These are phyloP conservation scores for Apophysomyces ossiformis DNA, from an alignment of 371 early-diverging fungal genomes.

Conservation along the genomic window DNA sequence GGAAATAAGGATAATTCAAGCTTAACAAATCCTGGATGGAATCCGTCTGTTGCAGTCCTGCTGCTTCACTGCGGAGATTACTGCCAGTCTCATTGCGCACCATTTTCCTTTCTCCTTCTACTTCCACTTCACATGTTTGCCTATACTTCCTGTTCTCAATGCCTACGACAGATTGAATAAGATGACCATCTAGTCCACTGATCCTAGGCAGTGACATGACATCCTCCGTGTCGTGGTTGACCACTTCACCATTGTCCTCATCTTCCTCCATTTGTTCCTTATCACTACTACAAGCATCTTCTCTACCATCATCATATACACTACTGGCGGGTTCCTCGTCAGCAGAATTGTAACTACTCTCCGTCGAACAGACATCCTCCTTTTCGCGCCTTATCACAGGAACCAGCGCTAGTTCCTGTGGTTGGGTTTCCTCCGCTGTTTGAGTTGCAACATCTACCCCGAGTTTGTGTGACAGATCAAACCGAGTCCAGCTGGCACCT, in stretches of 20 bases:
- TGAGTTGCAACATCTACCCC: neutral
- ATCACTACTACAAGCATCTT: neutral
- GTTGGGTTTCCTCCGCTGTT: neutral
- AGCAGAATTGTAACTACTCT: conserved; percentile 4
- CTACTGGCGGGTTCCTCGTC: neutral
- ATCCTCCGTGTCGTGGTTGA: too few relatives aligned
- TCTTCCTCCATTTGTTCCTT: neutral
- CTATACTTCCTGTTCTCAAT: too few relatives aligned
- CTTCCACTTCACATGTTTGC: neutral
- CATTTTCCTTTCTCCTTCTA: neutral
- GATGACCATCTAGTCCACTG: too few relatives aligned
- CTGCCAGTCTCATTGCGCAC: neutral
- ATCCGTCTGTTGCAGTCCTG: neutral
- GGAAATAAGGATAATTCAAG: neutral
- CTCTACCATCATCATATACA: neutral
- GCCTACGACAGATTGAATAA: too few relatives aligned
- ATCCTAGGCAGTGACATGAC: too few relatives aligned
- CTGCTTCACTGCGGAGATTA: neutral
- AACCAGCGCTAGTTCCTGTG: neutral
- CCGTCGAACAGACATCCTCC: neutral
- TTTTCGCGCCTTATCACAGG: too few relatives aligned
- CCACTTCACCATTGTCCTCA: neutral
- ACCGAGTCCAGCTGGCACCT: neutral
- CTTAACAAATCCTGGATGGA: neutral
- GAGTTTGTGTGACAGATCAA: neutral